A percentile compares a stretch with the other conserved stretches of the same genome.
Evolutionary conservation across 1,284 basidiomycete genomes (phyloP).

Genomic region (Peniophora sp.): DNA sequence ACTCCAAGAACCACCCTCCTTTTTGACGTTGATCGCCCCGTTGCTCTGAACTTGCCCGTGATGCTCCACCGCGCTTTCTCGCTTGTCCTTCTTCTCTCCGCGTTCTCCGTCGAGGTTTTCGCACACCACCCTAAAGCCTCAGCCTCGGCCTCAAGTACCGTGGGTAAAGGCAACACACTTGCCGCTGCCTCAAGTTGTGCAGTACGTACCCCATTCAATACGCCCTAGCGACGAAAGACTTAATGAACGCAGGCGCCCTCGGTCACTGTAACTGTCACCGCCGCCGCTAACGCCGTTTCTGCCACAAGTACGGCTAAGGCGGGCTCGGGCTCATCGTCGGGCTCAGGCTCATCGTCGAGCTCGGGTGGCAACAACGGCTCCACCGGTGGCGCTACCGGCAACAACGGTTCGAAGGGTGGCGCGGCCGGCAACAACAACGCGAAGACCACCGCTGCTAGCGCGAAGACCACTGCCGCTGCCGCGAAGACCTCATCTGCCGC

Average conservation of each 20-base stretch:
- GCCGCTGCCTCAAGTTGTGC: not conserved
- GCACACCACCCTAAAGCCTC: not conserved
- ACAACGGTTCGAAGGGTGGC: not conserved
- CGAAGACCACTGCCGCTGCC: constrained; percentile 3
- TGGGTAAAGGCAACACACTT: not conserved
- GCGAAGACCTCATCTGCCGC: too few relatives aligned
- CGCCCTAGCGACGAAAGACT: too few relatives aligned
- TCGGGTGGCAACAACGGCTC: constrained; percentile 7
- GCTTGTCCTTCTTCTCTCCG: not conserved
- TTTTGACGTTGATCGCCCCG: not conserved
- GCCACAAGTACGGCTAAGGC: not conserved
- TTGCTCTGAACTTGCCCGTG: not conserved
- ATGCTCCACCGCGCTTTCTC: not conserved
- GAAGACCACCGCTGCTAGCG: not conserved
- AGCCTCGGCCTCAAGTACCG: not conserved
- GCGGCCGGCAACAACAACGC: not conserved
- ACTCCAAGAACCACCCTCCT: constrained; percentile 1
- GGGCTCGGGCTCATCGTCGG: not conserved
- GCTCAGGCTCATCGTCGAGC: not conserved
- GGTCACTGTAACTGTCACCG: not conserved
- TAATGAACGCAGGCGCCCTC: not conserved
- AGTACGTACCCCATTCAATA: not conserved
- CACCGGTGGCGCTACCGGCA: not conserved
- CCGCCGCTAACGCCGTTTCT: not conserved
- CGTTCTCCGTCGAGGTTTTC: not conserved